phyloP scores from a whole-genome alignment of 495 filamentous ascomycete species.

The Chlorociboria aeruginascens region DNA sequence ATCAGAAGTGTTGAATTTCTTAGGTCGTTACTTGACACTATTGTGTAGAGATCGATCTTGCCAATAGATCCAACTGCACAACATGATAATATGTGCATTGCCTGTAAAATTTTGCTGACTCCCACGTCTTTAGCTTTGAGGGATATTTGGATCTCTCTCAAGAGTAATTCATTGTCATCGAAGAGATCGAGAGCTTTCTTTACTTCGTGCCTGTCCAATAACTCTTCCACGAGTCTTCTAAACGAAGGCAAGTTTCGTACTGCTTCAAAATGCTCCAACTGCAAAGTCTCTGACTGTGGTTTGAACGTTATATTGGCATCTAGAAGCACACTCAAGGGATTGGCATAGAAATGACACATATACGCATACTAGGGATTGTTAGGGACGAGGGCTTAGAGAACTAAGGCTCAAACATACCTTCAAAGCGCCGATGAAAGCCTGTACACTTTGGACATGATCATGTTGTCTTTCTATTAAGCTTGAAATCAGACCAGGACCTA shows the following conservation, averaged over 20 bases:
- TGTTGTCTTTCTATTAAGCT: conserved; percentile 64
- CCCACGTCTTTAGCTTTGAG: conserved; percentile 20
- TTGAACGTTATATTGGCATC: conserved; percentile 13
- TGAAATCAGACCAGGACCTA: conserved; percentile 55
- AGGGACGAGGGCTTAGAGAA: background rate
- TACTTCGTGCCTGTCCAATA: conserved; percentile 14
- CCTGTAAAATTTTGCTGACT: conserved; percentile 9
- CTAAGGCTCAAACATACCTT: conserved; percentile 42
- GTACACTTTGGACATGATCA: conserved; percentile 79
- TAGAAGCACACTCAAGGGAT: conserved; percentile 64
- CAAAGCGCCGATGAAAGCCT: conserved; percentile 62
- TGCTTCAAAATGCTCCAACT: conserved; percentile 56
- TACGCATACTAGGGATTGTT: conserved; percentile 57
- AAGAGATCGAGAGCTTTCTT: conserved; percentile 4
- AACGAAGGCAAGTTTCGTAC: conserved; percentile 75
- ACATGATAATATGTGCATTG: conserved; percentile 7
- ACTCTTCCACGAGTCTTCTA: conserved; percentile 33
- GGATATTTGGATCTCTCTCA: conserved; percentile 10
- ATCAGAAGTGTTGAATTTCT: conserved; percentile 8
- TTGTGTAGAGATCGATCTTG: conserved; percentile 15
- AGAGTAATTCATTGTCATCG: conserved; percentile 21
- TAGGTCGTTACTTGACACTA: conserved; percentile 8
- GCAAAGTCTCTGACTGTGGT: conserved; percentile 22
- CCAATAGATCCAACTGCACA: background rate
- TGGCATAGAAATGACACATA: conserved; percentile 94